Evolutionary conservation across 1,284 basidiomycete species (phyloP).

Genomic region (Chondrostereum purpureum): DNA sequence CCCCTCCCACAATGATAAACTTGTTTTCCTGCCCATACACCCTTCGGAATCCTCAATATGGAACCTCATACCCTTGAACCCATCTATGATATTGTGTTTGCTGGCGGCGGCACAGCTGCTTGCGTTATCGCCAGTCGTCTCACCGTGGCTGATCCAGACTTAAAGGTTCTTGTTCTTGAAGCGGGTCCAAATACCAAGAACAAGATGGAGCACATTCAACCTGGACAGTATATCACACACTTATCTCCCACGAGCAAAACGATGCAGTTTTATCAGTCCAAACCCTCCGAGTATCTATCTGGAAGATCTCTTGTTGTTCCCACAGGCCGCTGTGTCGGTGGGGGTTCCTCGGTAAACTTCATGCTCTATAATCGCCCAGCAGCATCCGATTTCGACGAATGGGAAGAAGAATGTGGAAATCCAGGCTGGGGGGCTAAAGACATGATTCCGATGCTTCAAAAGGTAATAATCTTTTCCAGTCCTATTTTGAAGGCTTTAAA

Average conservation of each 20-base stretch:
- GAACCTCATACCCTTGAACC: neutral
- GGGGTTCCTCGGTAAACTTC: conserved; percentile 39
- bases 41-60: too few relatives aligned
- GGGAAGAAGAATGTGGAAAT: conserved; percentile 29
- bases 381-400: conserved; percentile 37
- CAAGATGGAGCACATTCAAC: conserved; percentile 28
- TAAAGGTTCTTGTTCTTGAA: conserved; percentile 37
- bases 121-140: conserved; percentile 42
- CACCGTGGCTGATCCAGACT: conserved; percentile 34
- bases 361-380: conserved; percentile 29
- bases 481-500: neutral
- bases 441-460: conserved; percentile 32
- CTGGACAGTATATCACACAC: conserved; percentile 27
- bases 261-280: conserved; percentile 23
- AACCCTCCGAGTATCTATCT: conserved; percentile 24
- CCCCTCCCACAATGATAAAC: too few relatives aligned
- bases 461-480: conserved; percentile 22
- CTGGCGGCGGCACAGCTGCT: conserved; percentile 29
- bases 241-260: conserved; percentile 27
- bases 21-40: too few relatives aligned
- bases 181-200: conserved; percentile 28
- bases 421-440: conserved; percentile 33
- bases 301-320: conserved; percentile 24
- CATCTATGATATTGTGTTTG: conserved; percentile 1
- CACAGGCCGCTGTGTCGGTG: conserved; percentile 32